Conservation (phyloP, 2,329 filamentous ascomycete genomes). For the Cryoendolithus antarcticus region DNA sequence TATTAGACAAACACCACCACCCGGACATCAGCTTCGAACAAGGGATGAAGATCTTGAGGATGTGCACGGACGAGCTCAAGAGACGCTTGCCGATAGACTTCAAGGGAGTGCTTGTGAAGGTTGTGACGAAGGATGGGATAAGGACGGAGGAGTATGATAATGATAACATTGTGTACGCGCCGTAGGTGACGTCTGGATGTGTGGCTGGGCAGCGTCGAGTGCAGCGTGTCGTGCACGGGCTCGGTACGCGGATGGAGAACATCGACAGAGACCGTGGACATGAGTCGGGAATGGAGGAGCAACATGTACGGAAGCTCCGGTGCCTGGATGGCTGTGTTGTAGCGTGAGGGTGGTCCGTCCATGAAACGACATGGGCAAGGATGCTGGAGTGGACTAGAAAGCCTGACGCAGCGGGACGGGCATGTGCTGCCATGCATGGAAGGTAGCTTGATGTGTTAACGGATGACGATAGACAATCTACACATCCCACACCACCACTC, state of each 20-base stretch:
- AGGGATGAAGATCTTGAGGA: conserved; percentile 79
- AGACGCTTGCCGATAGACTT: conserved; percentile 95
- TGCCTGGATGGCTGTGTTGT: no score
- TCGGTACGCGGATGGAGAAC: no score
- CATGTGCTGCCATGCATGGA: no score
- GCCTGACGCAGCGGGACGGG: no score
- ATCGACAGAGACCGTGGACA: no score
- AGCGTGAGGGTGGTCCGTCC: no score
- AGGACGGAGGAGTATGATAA: conserved; percentile 76
- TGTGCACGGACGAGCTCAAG: conserved; percentile 97
- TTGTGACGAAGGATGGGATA: conserved; percentile 88
- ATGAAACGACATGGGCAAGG: no score
- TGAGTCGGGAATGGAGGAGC: no score
- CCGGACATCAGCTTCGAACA: conserved; percentile 82
- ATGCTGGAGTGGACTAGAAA: no score
- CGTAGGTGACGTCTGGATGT: conserved; percentile 8
- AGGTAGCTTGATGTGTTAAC: no score
- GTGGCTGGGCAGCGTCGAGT: not conserved
- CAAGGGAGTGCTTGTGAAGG: conserved; percentile 84
- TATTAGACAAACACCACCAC: conserved; percentile 97
- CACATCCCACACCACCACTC: conserved; percentile 36
- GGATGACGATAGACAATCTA: conserved; percentile 13
- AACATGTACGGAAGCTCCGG: no score
- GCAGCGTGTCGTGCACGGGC: no score
- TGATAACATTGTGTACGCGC: conserved; percentile 22